Evolutionary conservation across 2,329 filamentous ascomycete genomes (phyloP).

Genomic region (Niveomyces coronatus): DNA sequence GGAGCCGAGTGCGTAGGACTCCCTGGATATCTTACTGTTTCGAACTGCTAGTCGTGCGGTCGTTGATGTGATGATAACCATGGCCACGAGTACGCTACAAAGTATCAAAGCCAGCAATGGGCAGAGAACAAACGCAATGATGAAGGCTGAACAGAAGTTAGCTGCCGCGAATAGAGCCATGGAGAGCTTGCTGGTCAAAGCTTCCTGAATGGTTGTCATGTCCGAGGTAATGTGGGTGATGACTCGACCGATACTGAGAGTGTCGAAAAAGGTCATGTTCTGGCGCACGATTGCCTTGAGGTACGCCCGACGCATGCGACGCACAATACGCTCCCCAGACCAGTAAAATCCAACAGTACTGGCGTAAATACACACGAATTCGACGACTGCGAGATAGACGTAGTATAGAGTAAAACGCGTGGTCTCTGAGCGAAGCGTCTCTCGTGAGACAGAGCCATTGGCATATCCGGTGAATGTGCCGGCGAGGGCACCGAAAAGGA

Average conservation of each 20-base stretch:
- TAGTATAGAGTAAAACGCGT: no score
- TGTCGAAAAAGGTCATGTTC: constrained; percentile 9
- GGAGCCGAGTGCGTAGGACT: constrained; percentile 67
- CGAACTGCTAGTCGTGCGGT: constrained; percentile 59
- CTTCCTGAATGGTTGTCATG: constrained; percentile 75
- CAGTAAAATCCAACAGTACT: constrained; percentile 7
- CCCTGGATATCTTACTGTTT: constrained; percentile 59
- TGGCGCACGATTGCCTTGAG: constrained; percentile 6
- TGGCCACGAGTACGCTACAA: constrained; percentile 60
- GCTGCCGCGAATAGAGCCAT: constrained; percentile 58
- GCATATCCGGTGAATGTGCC: no score
- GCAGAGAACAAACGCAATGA: constrained; percentile 72
- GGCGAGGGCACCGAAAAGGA: no score
- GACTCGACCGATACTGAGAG: constrained; percentile 4
- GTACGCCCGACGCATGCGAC: neutral
- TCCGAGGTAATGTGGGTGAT: constrained; percentile 57
- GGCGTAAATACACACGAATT: constrained; percentile 3
- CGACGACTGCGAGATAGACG: constrained; percentile 8
- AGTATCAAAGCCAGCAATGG: constrained; percentile 80
- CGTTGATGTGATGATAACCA: constrained; percentile 57
- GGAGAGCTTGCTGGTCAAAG: constrained; percentile 70
- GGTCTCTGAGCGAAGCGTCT: no score
- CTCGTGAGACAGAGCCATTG: no score
- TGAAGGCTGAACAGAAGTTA: constrained; percentile 68
- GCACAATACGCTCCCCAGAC: constrained; percentile 1